Evolutionary conservation across 805 yeast species (phyloP), one percentile per base, ranked within the genome.

Genomic region (Monosporozyma siamensis): DNA sequence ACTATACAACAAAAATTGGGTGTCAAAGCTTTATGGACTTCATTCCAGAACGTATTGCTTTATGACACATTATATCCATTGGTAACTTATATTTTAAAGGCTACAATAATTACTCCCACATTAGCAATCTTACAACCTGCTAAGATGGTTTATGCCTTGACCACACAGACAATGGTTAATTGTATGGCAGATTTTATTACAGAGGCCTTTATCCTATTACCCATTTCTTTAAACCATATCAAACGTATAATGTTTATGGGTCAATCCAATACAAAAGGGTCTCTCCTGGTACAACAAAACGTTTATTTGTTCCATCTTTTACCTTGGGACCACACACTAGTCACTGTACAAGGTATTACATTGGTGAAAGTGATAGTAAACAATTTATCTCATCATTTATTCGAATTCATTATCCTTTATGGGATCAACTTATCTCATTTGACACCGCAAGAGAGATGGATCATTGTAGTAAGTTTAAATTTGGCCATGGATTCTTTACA

Each of bases 401-500:
- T 32, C 18, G 35, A 32, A 32, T 32, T 32, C 15, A 20, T 32
- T 10, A 32, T 32, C 22, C 4, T 32, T 5, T 32, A 32, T 32
- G 35, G 35, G 5, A 32, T 32, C 35, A 32, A 32, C 18, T 32
- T 32, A 18, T 32, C 35, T 9, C 21, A 32, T 32, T 32, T 32
- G 18, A 32, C 35, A 9, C 23, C 35, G 10, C 35, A 32, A 18
- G 35, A 32, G 12, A 9, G 35, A 9, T 32, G 35, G 35, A 32
- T 32, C 6, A 18, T 32, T 10, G 18, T 32, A 10, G 35, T 32
- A 4, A 11, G 14, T 9, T 32, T 32, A 22, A 32, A 32, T 18
- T 11, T 32, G 14, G 7, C 18, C 5, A 18, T 20, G 11, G 35
- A 32, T 10, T 32, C 35, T 7, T 44, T 77, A 38, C 95, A 87